Percentiles rank a stretch among this genome's conserved stretches.
Conservation (phyloP, 1,139 yeast species). For the Yarrowia galli region DNA sequence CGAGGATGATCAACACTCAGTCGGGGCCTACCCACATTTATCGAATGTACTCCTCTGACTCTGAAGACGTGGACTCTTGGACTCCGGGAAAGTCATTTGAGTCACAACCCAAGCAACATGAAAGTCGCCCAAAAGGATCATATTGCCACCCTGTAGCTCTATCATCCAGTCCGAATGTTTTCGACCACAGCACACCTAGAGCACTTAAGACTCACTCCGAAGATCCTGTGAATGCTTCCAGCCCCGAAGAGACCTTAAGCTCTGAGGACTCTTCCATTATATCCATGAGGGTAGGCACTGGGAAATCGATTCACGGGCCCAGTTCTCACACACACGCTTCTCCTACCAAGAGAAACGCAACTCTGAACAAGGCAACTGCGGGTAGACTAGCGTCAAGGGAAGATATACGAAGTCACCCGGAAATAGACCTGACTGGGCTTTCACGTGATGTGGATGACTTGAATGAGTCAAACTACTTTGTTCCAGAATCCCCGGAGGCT, state of each 20-base stretch:
- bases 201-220: background rate
- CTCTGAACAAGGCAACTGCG: background rate
- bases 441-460: background rate
- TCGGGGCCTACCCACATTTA: background rate
- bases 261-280: background rate
- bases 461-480: background rate
- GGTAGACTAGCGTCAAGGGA: background rate
- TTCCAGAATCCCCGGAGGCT: constrained; percentile 17
- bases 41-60: constrained; percentile 16
- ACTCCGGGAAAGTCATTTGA: background rate
- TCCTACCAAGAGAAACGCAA: background rate
- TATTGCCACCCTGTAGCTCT: background rate
- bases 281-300: constrained; percentile 2
- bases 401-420: background rate
- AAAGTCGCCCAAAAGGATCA: background rate
- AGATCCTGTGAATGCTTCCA: background rate
- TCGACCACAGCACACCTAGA: background rate
- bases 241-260: background rate
- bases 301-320: background rate
- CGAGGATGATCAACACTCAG: constrained; percentile 7
- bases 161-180: background rate
- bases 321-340: background rate
- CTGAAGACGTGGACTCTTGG: constrained; percentile 10
- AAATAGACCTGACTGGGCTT: background rate
- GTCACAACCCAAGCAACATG: background rate